phyloP scores from a whole-genome alignment of 305 asterid genomes.

The Withania somnifera region DNA sequence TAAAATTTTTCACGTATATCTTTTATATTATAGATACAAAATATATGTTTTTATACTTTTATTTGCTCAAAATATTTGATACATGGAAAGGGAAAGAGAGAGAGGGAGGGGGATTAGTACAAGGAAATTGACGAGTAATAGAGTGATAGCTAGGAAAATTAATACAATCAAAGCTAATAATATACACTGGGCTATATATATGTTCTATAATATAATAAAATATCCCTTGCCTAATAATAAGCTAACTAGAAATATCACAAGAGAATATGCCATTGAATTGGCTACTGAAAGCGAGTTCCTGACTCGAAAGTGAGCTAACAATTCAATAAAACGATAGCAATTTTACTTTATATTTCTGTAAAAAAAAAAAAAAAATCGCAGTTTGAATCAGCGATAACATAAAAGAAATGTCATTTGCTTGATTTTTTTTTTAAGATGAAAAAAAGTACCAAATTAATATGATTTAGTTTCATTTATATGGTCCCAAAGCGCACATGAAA shows the following conservation, averaged over 20 bases:
- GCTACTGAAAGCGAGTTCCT: no score
- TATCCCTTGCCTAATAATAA: background rate
- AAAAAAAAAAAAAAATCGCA: no score
- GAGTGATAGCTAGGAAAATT: background rate
- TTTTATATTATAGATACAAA: background rate
- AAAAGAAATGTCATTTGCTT: background rate
- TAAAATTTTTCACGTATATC: no score
- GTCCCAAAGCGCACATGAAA: background rate
- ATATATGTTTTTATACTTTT: no score
- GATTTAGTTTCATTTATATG: background rate
- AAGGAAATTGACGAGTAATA: background rate
- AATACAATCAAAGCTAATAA: background rate
- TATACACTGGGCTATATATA: background rate
- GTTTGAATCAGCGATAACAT: no score
- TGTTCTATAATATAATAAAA: background rate
- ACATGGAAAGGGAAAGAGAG: no score
- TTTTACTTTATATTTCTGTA: no score
- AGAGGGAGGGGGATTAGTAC: background rate
- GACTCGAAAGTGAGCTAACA: no score
- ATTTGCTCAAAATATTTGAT: background rate
- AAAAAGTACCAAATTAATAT: background rate
- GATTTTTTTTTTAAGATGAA: background rate
- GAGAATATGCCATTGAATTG: no score
- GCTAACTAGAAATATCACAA: no score
- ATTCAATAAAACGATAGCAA: background rate